phyloP scores from a whole-genome alignment of 148 eudicot genomes.

The Amaranthus cruentus region DNA sequence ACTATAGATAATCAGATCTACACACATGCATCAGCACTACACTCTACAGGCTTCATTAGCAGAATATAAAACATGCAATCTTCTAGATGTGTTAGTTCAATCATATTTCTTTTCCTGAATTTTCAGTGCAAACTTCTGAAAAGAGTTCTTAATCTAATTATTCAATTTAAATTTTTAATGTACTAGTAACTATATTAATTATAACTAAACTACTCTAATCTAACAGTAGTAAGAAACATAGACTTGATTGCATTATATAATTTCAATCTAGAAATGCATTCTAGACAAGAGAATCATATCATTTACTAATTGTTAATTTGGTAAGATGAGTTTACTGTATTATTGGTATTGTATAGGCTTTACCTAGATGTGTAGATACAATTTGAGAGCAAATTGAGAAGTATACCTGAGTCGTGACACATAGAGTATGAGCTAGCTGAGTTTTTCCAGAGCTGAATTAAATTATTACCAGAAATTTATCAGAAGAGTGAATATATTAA shows the following conservation, averaged over 20 bases:
- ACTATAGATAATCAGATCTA: not conserved
- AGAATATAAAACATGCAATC: not conserved
- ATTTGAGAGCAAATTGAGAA: not conserved
- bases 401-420: constrained; percentile 89
- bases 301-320: not conserved
- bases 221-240: too few relatives aligned
- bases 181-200: too few relatives aligned
- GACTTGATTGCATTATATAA: too few relatives aligned
- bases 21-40: not conserved
- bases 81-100: not conserved
- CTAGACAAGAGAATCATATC: not conserved
- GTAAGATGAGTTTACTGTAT: not conserved
- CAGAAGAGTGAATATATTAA: not conserved
- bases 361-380: not conserved
- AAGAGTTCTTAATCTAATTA: too few relatives aligned
- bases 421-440: constrained; percentile 94
- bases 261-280: not conserved
- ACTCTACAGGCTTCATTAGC: not conserved
- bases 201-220: too few relatives aligned
- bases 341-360: not conserved
- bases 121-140: too few relatives aligned
- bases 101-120: too few relatives aligned
- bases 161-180: too few relatives aligned
- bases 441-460: constrained; percentile 86
- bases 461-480: not conserved